Percentiles rank a stretch among this genome's conserved stretches.
Conservation (phyloP, 768 basidiomycete genomes). For the Xerocomellus chrysenteron region DNA sequence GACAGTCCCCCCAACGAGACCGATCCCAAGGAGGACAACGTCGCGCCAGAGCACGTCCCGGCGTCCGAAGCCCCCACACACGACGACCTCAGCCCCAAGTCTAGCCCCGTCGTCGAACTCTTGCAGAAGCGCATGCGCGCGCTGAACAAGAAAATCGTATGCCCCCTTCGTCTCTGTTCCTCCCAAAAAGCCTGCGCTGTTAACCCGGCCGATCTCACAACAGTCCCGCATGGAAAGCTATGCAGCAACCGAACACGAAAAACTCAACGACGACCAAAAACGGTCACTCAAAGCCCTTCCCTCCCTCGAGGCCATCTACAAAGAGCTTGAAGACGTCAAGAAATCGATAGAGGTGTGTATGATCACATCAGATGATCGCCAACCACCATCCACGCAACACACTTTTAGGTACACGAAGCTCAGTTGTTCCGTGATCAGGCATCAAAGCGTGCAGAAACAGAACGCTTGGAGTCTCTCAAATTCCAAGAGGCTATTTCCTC, state of each 20-base stretch:
- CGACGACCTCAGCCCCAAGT: slow-evolving; percentile 49
- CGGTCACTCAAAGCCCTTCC: slow-evolving; percentile 71
- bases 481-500: slow-evolving; percentile 54
- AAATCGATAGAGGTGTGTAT: slow-evolving; percentile 81
- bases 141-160: slow-evolving; percentile 81
- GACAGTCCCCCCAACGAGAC: slow-evolving; percentile 51
- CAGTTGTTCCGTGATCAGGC: slow-evolving; percentile 59
- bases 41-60: slow-evolving; percentile 47
- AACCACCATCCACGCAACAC: not conserved
- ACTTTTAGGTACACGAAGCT: slow-evolving; percentile 56
- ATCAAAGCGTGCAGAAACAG: slow-evolving; percentile 53
- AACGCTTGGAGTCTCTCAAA: slow-evolving; percentile 54
- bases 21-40: slow-evolving; percentile 47
- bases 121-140: slow-evolving; percentile 75
- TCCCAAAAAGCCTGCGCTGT: slow-evolving; percentile 2
- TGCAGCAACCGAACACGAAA: slow-evolving; percentile 60
- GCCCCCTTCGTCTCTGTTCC: slow-evolving; percentile 26
- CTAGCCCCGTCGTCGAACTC: slow-evolving; percentile 74
- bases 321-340: slow-evolving; percentile 82
- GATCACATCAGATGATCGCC: slow-evolving; percentile 9
- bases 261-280: slow-evolving; percentile 88
- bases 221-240: slow-evolving; percentile 77
- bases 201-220: slow-evolving; percentile 8
- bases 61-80: slow-evolving; percentile 39
- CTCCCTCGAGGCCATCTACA: slow-evolving; percentile 71